Conservation (phyloP, 345 rosid genomes). For the Geranium brycei region DNA sequence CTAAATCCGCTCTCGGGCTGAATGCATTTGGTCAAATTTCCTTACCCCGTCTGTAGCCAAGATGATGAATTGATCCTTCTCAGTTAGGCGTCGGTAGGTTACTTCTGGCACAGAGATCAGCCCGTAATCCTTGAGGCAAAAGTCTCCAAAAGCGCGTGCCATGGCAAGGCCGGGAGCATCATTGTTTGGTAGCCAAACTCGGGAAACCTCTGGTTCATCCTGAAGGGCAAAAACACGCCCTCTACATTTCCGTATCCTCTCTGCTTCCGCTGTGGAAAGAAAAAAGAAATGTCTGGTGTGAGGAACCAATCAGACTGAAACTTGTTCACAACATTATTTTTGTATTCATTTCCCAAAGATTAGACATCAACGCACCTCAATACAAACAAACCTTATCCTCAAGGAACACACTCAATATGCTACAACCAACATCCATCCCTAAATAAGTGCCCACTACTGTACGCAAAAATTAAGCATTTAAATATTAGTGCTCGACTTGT, state of each 20-base stretch:
- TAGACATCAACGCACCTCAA: too few relatives aligned
- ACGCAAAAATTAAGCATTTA: too few relatives aligned
- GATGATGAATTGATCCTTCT: slow-evolving; percentile 75
- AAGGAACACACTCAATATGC: too few relatives aligned
- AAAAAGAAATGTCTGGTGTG: neutral
- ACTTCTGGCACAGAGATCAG: slow-evolving; percentile 90
- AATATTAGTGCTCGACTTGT: too few relatives aligned
- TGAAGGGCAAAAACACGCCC: slow-evolving; percentile 93
- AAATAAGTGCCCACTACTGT: too few relatives aligned
- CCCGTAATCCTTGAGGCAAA: slow-evolving; percentile 93
- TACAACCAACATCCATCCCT: too few relatives aligned
- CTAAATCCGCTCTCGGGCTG: neutral
- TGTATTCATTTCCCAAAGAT: too few relatives aligned
- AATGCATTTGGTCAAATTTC: neutral
- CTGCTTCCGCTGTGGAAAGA: slow-evolving; percentile 59
- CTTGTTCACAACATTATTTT: too few relatives aligned
- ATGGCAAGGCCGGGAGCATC: slow-evolving; percentile 98
- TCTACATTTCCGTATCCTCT: slow-evolving; percentile 66
- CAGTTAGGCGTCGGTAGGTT: slow-evolving; percentile 43
- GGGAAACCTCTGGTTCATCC: slow-evolving; percentile 91
- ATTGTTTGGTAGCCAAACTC: slow-evolving; percentile 93
- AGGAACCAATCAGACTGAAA: too few relatives aligned
- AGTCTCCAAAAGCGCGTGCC: slow-evolving; percentile 99
- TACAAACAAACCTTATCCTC: too few relatives aligned
- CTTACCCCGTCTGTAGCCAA: slow-evolving; percentile 96